A percentile compares a stretch with the other conserved stretches of the same genome.
Evolutionary conservation across 169 alveolate genomes (phyloP).

Genomic region (Babesia sp.): DNA sequence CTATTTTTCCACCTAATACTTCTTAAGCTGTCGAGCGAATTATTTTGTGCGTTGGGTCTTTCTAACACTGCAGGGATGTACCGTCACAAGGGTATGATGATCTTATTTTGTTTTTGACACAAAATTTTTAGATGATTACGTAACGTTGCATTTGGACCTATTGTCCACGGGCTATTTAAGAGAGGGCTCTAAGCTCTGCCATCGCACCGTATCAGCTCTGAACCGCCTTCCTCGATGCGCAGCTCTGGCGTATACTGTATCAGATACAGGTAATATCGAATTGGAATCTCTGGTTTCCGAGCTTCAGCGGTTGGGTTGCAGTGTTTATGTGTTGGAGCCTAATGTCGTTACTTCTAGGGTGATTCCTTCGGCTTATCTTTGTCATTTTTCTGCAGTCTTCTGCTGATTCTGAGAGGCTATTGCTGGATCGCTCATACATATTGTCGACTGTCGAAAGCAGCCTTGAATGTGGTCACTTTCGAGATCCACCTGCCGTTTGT

Average conservation of each 20-base stretch:
- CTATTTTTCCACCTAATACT: background rate
- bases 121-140: slow-evolving; percentile 9
- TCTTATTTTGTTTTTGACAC: background rate
- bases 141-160: slow-evolving; percentile 33
- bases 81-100: slow-evolving; percentile 35
- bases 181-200: slow-evolving; percentile 27
- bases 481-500: background rate
- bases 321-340: slow-evolving; percentile 1
- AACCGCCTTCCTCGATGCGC: slow-evolving; percentile 20
- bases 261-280: background rate
- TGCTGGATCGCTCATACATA: background rate
- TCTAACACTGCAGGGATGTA: slow-evolving; percentile 28
- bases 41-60: slow-evolving; percentile 24
- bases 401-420: background rate
- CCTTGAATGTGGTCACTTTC: background rate
- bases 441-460: background rate
- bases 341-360: background rate
- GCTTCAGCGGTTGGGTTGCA: background rate
- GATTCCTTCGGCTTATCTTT: background rate
- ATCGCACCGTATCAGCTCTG: slow-evolving; percentile 21
- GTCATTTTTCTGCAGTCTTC: background rate
- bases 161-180: background rate
- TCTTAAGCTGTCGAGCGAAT: slow-evolving; percentile 13
- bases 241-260: slow-evolving; percentile 10
- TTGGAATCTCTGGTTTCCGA: background rate